Evolutionary conservation across 129 eudicot species (phyloP).

Genomic region (Erigeron canadensis): DNA sequence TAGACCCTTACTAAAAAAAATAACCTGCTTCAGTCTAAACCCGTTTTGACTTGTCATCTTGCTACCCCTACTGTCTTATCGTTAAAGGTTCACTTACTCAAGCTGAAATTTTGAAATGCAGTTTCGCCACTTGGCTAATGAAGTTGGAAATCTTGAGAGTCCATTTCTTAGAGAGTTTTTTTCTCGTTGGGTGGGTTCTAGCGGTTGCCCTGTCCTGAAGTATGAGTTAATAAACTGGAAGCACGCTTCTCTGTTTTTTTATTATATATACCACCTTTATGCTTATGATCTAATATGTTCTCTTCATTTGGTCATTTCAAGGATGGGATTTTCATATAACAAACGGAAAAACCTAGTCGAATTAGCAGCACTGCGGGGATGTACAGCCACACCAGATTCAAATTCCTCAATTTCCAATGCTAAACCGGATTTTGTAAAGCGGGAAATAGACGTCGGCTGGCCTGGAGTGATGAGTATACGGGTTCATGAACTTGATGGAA

Average conservation of each 20-base stretch:
- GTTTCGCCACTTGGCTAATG: conserved; percentile 94
- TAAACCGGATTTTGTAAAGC: conserved; percentile 62
- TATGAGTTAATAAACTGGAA: conserved; percentile 29
- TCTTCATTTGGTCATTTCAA: conserved; percentile 27
- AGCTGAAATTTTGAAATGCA: conserved; percentile 35
- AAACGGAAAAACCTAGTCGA: conserved; percentile 87
- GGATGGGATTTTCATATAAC: conserved; percentile 96
- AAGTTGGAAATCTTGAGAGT: conserved; percentile 97
- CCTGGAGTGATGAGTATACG: conserved; percentile 99
- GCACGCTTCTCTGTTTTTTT: conserved; percentile 1
- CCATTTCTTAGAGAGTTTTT: conserved; percentile 96
- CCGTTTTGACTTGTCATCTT: not conserved
- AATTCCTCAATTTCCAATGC: conserved; percentile 33
- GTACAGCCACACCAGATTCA: conserved; percentile 67
- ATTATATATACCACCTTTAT: conserved; percentile 12
- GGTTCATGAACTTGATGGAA: conserved; percentile 97
- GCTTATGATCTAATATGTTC: conserved; percentile 30
- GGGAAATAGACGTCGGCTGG: conserved; percentile 83
- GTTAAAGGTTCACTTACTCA: not conserved
- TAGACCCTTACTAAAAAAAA: not conserved
- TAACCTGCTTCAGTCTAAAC: not conserved
- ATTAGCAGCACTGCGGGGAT: conserved; percentile 82
- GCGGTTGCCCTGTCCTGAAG: conserved; percentile 96
- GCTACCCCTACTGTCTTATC: not conserved
- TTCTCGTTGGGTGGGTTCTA: conserved; percentile 91